Base-by-base conservation (phyloP, 164 flowering plant genomes). In the Vitis cinerea region DNA sequence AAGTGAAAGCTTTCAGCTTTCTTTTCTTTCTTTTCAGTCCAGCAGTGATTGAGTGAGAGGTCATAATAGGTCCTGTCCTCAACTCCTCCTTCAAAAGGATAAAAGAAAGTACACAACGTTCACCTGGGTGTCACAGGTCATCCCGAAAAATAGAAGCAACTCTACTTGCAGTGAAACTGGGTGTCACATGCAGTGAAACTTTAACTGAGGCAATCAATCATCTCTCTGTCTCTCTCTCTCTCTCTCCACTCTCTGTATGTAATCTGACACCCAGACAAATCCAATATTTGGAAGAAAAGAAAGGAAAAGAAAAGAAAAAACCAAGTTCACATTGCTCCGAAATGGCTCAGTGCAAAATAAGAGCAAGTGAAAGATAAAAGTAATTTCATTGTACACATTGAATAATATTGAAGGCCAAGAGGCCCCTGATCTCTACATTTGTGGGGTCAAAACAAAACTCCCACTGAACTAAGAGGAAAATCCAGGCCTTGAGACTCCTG, bases 331-430 rank as follows among this genome's bases (percentile, higher is more conserved):
- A 37, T 37, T 37, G 23, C 7, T 37, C 44, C 7, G 4, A 37
- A 37, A 37, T 6, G 44, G 44, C 44, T 37, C 10, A 17, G 10
- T 57, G 59, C 59, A 57, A 57, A 16, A 16, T 57, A 57, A 57
- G 19, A 16, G 27, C 9, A 8, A 9, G 15, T 8, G 8, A 49
- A 70, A 30, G 63, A 64, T 59, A 65, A 14, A n/a, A 59, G 62
- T 30, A 31, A 61, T 73, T 54, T 66, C 71, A 58, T 73, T 77
- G 54, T 69, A 66, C 61, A 77, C 56, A 70, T 62, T 64, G 66
- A 73, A 57, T 61, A 67, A 19, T 54, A 63, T 23, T 53, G 59
- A 17, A 66, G 59, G 48, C 58, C 59, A 59, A 64, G 65, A 37
- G 70, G 70, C n/a, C 44, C 69, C n/a, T 56, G 63, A 60, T 57